Evolutionary conservation across 768 basidiomycete species (phyloP).

Genomic region (Suillus americanus): DNA sequence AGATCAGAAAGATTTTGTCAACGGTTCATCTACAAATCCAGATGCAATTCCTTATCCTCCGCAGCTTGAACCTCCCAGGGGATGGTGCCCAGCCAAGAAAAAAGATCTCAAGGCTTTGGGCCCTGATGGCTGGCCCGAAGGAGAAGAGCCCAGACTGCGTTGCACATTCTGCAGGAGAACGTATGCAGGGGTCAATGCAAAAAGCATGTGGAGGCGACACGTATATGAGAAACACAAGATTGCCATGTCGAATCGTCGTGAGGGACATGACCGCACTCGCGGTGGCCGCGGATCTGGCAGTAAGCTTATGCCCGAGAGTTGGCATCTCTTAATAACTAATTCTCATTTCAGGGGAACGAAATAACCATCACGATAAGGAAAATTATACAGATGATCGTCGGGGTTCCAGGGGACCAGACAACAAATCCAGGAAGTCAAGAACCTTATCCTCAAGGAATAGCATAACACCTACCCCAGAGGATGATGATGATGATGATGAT

Average conservation of each 20-base stretch:
- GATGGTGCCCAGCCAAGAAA: conserved; percentile 87
- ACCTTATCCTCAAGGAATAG: conserved; percentile 10
- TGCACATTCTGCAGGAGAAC: conserved; percentile 85
- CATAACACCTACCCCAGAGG: conserved; percentile 5
- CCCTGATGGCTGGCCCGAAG: conserved; percentile 73
- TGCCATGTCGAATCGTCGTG: conserved; percentile 84
- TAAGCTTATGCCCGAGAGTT: conserved; percentile 35
- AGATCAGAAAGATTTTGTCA: conserved; percentile 61
- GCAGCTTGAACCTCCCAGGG: conserved; percentile 77
- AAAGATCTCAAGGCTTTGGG: conserved; percentile 73
- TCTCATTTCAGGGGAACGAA: conserved; percentile 51
- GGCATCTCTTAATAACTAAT: conserved; percentile 18
- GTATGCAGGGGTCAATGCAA: conserved; percentile 85
- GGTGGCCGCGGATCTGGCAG: conserved; percentile 61
- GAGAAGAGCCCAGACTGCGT: conserved; percentile 74
- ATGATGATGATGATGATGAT: conserved; percentile 5
- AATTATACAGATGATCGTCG: conserved; percentile 31
- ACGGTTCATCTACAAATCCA: conserved; percentile 44
- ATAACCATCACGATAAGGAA: conserved; percentile 31
- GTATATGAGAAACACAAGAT: conserved; percentile 91
- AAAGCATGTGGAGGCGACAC: conserved; percentile 89
- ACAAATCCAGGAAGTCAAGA: conserved; percentile 14
- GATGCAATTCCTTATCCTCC: conserved; percentile 70
- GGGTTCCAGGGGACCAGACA: conserved; percentile 22
- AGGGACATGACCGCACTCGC: conserved; percentile 61